Conservation (phyloP, 208 protist species). For the Phytomonas sp. region DNA sequence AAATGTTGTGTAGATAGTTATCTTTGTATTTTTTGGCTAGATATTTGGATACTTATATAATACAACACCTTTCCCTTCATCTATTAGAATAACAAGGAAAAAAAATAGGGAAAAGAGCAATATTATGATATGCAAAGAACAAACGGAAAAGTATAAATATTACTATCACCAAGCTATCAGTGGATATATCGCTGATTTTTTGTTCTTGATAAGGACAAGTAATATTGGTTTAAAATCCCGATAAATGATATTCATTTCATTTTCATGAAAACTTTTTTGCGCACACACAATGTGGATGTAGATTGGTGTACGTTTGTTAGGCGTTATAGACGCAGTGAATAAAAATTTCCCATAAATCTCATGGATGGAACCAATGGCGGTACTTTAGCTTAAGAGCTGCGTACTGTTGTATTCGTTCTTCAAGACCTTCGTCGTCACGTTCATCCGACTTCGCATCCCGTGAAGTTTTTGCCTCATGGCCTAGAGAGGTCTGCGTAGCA, state of each 20-base stretch:
- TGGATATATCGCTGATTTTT: background rate
- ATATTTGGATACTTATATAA: too few relatives aligned
- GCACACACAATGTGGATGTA: background rate
- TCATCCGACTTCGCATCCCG: background rate
- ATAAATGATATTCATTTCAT: background rate
- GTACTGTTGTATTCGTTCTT: conserved; percentile 18
- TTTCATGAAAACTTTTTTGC: background rate
- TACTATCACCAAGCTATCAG: background rate
- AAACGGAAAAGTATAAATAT: background rate
- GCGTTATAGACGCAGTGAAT: conserved; percentile 2
- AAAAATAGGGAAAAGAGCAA: background rate
- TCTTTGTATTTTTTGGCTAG: too few relatives aligned
- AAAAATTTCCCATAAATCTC: too few relatives aligned
- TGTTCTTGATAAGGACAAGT: conserved; percentile 4
- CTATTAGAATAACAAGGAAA: background rate
- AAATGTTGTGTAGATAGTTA: too few relatives aligned
- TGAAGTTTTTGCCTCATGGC: background rate
- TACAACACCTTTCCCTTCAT: too few relatives aligned
- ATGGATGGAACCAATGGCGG: conserved; percentile 43
- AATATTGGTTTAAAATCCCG: conserved; percentile 1
- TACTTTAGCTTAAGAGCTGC: conserved; percentile 40
- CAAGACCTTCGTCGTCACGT: background rate
- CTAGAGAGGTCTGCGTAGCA: background rate
- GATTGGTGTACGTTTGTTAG: background rate
- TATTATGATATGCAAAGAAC: background rate